Base-by-base conservation (phyloP, 257 asterid species). In the Nyctanthes arbortristis region DNA sequence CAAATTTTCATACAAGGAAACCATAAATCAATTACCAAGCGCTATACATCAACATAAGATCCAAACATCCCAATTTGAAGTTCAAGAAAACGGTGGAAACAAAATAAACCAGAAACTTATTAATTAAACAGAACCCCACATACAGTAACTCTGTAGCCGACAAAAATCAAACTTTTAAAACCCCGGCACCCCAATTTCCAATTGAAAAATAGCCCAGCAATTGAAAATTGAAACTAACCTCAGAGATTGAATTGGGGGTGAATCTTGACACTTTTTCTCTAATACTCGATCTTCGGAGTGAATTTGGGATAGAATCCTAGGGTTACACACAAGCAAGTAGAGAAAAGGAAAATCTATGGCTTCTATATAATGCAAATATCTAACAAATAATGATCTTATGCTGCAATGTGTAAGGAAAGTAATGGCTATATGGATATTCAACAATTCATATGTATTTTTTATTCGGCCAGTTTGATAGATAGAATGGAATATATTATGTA, bases 351-450 rank as follows among this genome's bases (percentile, higher is more conserved):
- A 66, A 67, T 61, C 58, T 30, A 63, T 67, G 49, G 73, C 65
- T 64, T 43, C 18, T 68, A n/a, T 69, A 49, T 3, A 8, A 33
- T 63, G 47, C 55, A 37, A 65, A 69, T 63, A 62, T 63, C 71
- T 62, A 73, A 76, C 73, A 79, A 73, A 76, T 80, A 76, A 63
- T 66, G 82, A 77, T 73, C 78, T 74, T n/a, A n/a, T n/a, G 78
- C 78, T 57, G 47, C 29, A 71, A 72, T 35, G 70, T 40, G 66
- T 52, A 24, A 61, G 39, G 66, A 70, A 57, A 66, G 75, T 80
- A 77, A 70, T 80, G 91, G 86, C n/a, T n/a, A 80, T 69, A 70
- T 75, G 84, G 80, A 85, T 78, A 82, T 83, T 76, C 82, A 73
- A 74, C 35, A 57, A 69, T 63, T 32, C 64, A 30, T 49, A 45